phyloP scores from a whole-genome alignment of 1,284 basidiomycete genomes.

The Ceratobasidium sp. region DNA sequence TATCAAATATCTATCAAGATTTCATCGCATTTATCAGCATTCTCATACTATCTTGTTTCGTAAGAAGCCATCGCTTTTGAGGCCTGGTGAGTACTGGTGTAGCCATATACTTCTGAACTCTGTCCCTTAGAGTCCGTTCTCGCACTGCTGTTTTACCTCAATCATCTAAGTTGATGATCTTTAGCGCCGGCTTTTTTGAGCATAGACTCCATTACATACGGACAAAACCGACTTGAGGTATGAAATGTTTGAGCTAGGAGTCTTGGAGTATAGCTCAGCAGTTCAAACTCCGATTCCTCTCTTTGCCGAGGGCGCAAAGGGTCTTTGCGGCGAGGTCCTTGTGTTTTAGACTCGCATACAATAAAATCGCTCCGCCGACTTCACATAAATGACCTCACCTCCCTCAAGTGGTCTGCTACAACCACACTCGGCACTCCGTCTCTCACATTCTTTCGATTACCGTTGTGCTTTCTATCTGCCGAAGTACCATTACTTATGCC shows the following conservation, averaged over 20 bases:
- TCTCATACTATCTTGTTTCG: neutral
- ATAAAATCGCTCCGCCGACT: neutral
- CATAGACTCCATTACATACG: neutral
- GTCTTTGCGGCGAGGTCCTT: slow-evolving; percentile 11
- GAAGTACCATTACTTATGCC: neutral
- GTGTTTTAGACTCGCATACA: slow-evolving; percentile 11
- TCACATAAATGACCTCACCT: neutral
- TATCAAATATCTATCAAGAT: neutral
- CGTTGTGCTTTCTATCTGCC: neutral
- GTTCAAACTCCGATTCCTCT: slow-evolving; percentile 21
- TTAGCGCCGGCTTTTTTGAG: neutral
- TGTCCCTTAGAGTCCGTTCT: neutral
- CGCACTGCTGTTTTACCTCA: slow-evolving; percentile 15
- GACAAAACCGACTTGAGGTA: slow-evolving; percentile 2
- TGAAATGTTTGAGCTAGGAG: neutral
- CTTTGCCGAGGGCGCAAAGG: slow-evolving; percentile 7
- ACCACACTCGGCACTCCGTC: neutral
- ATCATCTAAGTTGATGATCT: neutral
- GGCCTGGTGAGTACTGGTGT: neutral
- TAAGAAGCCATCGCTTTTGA: slow-evolving; percentile 3
- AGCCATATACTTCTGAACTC: neutral
- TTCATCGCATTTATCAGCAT: neutral
- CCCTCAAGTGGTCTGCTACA: neutral
- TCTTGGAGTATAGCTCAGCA: neutral
- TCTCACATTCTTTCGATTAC: neutral